phyloP scores from a whole-genome alignment of 257 asterid genomes.

The Solanum ossicruentum region DNA sequence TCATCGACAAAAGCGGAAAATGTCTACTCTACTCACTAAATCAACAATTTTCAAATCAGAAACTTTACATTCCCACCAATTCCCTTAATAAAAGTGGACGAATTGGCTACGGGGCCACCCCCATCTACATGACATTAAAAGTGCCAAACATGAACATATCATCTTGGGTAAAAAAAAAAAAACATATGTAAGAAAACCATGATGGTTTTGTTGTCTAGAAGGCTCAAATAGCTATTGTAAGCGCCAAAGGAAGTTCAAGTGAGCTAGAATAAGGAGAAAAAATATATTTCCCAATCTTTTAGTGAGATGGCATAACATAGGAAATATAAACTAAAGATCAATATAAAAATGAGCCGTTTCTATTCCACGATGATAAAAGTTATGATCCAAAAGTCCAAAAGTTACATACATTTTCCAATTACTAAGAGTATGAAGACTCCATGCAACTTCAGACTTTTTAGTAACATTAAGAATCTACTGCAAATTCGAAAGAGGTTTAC shows the following conservation, averaged over 20 bases:
- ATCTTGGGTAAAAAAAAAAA: background rate
- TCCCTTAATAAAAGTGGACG: background rate
- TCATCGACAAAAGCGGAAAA: background rate
- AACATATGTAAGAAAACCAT: background rate
- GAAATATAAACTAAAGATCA: background rate
- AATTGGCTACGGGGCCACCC: background rate
- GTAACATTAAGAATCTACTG: background rate
- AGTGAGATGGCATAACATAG: background rate
- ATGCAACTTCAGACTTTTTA: background rate
- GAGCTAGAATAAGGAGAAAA: background rate
- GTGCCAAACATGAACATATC: background rate
- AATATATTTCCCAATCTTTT: background rate
- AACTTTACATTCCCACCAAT: background rate
- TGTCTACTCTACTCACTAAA: background rate
- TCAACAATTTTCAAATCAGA: background rate
- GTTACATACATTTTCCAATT: background rate
- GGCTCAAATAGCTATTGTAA: background rate
- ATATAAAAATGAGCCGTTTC: background rate
- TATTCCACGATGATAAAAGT: background rate
- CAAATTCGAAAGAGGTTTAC: background rate
- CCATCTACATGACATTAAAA: background rate
- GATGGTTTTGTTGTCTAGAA: background rate
- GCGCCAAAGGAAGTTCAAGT: background rate
- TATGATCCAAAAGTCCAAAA: background rate
- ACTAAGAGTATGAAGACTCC: background rate